These are phyloP conservation scores for Leccinellum luteum DNA, from an alignment of 768 basidiomycete species.

Conservation along the genomic window DNA sequence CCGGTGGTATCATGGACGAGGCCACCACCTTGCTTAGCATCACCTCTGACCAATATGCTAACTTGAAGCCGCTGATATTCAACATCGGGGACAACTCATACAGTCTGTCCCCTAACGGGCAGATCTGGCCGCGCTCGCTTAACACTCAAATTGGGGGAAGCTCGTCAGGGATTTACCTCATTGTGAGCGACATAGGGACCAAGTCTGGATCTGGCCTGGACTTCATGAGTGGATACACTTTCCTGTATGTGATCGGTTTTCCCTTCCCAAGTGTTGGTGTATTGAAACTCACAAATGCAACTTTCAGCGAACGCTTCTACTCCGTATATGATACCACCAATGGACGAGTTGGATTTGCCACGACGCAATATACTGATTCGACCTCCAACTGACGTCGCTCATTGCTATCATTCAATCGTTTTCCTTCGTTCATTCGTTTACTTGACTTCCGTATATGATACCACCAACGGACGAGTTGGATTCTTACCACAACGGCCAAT, in stretches of 20 bases:
- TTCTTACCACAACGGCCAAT: conserved; percentile 37
- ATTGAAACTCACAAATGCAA: not conserved
- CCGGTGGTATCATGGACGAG: conserved; percentile 25
- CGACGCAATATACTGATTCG: conserved; percentile 21
- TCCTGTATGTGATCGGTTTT: conserved; percentile 8
- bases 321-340: conserved; percentile 41
- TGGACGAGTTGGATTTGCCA: conserved; percentile 40
- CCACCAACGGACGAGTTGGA: conserved; percentile 37
- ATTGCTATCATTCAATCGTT: not conserved
- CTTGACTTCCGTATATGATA: conserved; percentile 34
- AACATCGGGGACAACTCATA: conserved; percentile 14
- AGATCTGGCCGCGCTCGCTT: conserved; percentile 36
- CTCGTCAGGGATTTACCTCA: conserved; percentile 25
- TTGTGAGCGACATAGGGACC: conserved; percentile 21
- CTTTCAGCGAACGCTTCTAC: conserved; percentile 40
- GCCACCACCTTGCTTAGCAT: conserved; percentile 26
- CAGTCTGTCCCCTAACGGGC: conserved; percentile 24
- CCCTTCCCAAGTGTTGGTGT: not conserved
- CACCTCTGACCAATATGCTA: conserved; percentile 18
- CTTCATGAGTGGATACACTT: conserved; percentile 20
- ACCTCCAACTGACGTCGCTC: conserved; percentile 7
- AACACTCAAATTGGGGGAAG: conserved; percentile 30
- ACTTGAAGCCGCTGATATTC: conserved; percentile 25
- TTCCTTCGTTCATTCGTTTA: too few relatives aligned
- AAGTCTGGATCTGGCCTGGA: conserved; percentile 12